Conservation (phyloP, 2,329 filamentous ascomycete species). For the Whalleya microplaca region DNA sequence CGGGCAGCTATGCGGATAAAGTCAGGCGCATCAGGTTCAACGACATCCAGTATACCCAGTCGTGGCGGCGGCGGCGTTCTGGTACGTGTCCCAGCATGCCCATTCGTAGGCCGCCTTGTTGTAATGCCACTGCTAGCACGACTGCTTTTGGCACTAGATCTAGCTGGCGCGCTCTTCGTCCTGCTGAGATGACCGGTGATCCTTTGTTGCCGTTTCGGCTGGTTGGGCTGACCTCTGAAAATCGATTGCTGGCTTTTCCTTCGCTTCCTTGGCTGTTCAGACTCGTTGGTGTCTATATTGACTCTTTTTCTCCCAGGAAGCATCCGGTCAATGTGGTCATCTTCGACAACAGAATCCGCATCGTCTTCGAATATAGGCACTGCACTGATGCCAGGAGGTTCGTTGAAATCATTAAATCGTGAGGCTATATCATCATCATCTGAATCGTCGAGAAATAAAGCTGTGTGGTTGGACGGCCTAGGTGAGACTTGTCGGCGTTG, state of each 20-base stretch:
- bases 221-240: constrained; percentile 33
- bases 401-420: constrained; percentile 24
- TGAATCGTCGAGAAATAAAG: constrained; percentile 51
- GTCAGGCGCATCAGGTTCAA: constrained; percentile 54
- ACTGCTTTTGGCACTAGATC: constrained; percentile 2
- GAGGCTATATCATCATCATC: constrained; percentile 42
- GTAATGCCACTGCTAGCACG: not conserved
- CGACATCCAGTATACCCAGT: constrained; percentile 65
- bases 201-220: constrained; percentile 36
- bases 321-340: constrained; percentile 58
- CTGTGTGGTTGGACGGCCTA: constrained; percentile 32
- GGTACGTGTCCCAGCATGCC: constrained; percentile 5
- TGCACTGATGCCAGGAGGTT: constrained; percentile 4
- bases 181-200: constrained; percentile 34
- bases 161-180: constrained; percentile 20
- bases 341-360: constrained; percentile 51
- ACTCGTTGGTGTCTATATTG: constrained; percentile 28
- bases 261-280: constrained; percentile 33
- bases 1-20: constrained; percentile 67
- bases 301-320: constrained; percentile 47
- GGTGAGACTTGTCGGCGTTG: constrained; percentile 44
- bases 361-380: constrained; percentile 37
- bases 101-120: constrained; percentile 15
- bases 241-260: constrained; percentile 38
- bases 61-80: constrained; percentile 42